Conservation (phyloP, 164 flowering plant species). For the Annona squamosa region DNA sequence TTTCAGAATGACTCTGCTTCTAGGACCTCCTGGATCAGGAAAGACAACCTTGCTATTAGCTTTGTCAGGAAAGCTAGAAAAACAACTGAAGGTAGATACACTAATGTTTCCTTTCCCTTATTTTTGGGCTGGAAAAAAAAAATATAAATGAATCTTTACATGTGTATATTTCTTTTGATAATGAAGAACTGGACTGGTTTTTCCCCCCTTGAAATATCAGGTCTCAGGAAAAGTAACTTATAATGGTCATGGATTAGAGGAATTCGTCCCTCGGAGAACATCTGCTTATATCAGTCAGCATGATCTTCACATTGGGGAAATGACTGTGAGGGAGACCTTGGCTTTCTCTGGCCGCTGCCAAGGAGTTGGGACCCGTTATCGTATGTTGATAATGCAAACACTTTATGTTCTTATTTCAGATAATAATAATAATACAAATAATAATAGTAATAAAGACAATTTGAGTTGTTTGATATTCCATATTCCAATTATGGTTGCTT, state of each 20-base stretch:
- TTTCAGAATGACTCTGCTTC: conserved; percentile 29
- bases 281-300: conserved; percentile 60
- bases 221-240: conserved; percentile 49
- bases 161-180: neutral
- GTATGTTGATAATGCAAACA: conserved; percentile 10
- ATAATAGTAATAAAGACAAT: too few species aligned
- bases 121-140: neutral
- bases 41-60: conserved; percentile 47
- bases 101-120: neutral
- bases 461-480: neutral
- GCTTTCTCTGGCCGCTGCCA: conserved; percentile 61
- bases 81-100: conserved; percentile 11
- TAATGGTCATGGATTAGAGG: conserved; percentile 60
- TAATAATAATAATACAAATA: neutral
- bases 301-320: conserved; percentile 52
- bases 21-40: conserved; percentile 53
- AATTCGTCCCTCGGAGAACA: conserved; percentile 60
- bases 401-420: neutral
- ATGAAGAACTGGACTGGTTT: neutral
- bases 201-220: conserved; percentile 15
- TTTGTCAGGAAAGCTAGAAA: conserved; percentile 42
- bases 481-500: neutral
- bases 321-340: conserved; percentile 53
- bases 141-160: neutral
- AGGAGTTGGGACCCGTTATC: conserved; percentile 47